A percentile compares a stretch with the other conserved stretches of the same genome.
Evolutionary conservation across 768 basidiomycete species (phyloP).

Genomic region (Lyophyllum atratum): DNA sequence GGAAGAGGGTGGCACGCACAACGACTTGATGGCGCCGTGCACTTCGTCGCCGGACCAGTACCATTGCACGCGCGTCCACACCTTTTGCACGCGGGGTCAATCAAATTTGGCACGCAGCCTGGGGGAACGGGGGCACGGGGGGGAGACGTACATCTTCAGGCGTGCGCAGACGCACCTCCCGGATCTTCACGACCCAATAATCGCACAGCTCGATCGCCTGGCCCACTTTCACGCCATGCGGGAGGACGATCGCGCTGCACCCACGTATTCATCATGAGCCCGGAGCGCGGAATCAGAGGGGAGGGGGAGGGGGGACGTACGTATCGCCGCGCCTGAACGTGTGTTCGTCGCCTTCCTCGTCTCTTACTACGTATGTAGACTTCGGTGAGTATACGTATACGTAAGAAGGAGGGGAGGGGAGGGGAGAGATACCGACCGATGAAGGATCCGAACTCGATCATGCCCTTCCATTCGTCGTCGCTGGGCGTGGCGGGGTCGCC

Average conservation of each 20-base stretch:
- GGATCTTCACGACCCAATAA: slow-evolving; percentile 55
- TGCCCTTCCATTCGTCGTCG: slow-evolving; percentile 12
- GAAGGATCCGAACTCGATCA: slow-evolving; percentile 23
- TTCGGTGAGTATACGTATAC: not conserved
- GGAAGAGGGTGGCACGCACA: slow-evolving; percentile 35
- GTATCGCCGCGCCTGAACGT: slow-evolving; percentile 31
- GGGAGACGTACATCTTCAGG: slow-evolving; percentile 27
- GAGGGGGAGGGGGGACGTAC: slow-evolving; percentile 26
- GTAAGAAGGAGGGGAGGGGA: not conserved
- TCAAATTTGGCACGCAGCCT: no score
- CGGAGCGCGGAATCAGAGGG: no score
- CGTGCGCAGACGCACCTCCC: slow-evolving; percentile 41
- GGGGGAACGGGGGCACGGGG: not conserved
- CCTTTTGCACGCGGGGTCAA: slow-evolving; percentile 31
- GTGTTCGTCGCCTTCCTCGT: slow-evolving; percentile 32
- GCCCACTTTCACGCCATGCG: slow-evolving; percentile 28
- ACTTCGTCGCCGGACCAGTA: slow-evolving; percentile 55
- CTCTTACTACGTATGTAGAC: slow-evolving; percentile 20
- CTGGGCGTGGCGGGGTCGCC: slow-evolving; percentile 18
- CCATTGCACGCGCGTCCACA: slow-evolving; percentile 59
- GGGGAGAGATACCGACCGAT: slow-evolving; percentile 21
- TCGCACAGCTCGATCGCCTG: slow-evolving; percentile 31
- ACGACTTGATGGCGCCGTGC: slow-evolving; percentile 41
- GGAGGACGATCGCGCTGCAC: slow-evolving; percentile 44
- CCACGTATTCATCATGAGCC: not conserved